A percentile compares a stretch with the other conserved stretches of the same genome.
These are phyloP conservation scores for Penicillium atrosanguineum DNA, from an alignment of 495 filamentous ascomycete genomes.

Conservation along the genomic window DNA sequence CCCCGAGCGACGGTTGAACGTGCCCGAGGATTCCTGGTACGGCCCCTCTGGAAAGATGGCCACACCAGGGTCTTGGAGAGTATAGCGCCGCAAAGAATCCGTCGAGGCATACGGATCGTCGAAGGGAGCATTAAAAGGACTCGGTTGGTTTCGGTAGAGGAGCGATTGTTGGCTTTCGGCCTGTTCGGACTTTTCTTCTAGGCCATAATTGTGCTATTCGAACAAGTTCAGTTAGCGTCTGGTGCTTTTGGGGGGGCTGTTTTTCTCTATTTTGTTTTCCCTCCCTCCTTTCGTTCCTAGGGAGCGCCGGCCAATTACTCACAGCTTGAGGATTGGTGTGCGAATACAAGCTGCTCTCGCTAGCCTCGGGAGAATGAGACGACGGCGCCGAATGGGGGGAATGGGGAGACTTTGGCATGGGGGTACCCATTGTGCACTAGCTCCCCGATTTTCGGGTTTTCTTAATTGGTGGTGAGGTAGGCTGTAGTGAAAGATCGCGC, in stretches of 20 bases:
- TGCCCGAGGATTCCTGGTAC: constrained; percentile 54
- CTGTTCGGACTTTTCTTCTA: constrained; percentile 29
- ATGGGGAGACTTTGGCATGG: constrained; percentile 23
- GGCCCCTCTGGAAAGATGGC: constrained; percentile 43
- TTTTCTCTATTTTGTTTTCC: too few species aligned
- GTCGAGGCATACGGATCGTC: constrained; percentile 72
- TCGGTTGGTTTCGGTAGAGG: constrained; percentile 48
- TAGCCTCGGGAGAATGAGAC: constrained; percentile 23
- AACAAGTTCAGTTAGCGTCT: constrained; percentile 5
- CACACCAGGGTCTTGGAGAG: constrained; percentile 34
- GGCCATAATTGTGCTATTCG: constrained; percentile 24
- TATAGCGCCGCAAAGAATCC: constrained; percentile 38
- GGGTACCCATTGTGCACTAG: constrained; percentile 19
- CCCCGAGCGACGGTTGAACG: constrained; percentile 24
- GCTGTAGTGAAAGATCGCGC: neutral
- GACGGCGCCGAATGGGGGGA: constrained; percentile 20
- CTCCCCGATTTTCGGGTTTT: constrained; percentile 7
- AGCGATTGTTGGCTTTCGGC: constrained; percentile 26
- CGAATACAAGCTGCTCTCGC: constrained; percentile 22
- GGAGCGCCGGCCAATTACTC: neutral
- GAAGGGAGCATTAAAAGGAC: constrained; percentile 59
- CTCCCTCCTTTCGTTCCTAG: neutral
- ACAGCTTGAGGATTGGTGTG: constrained; percentile 1
- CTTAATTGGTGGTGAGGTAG: neutral
- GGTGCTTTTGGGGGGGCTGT: too few species aligned